Conservation (phyloP, 208 protist species). For the Balamuthia mandrillaris region DNA sequence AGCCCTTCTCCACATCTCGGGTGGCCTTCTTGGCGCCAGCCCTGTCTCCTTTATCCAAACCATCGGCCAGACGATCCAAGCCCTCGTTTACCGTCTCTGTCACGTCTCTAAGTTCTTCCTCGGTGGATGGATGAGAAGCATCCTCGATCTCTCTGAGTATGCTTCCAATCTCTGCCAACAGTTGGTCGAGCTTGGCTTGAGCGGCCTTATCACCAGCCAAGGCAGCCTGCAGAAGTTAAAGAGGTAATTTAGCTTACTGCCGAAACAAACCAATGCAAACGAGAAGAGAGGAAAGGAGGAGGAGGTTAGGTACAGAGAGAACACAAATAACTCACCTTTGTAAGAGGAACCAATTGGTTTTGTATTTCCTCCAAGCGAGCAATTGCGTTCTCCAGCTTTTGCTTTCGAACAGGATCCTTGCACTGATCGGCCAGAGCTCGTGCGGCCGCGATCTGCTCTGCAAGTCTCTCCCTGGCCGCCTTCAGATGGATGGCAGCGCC, state of each 20-base stretch:
- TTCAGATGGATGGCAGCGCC: neutral
- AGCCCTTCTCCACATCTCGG: neutral
- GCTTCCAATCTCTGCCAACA: neutral
- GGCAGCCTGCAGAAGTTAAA: neutral
- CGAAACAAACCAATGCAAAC: too few relatives aligned
- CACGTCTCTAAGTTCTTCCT: neutral
- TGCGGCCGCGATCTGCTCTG: slow-evolving; percentile 9
- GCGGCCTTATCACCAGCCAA: slow-evolving; percentile 16
- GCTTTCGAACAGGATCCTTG: neutral
- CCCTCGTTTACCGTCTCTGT: neutral
- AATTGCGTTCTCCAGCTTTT: slow-evolving; percentile 7
- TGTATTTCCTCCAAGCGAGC: neutral
- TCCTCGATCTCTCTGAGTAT: neutral
- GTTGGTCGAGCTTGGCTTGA: neutral
- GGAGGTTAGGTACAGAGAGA: too few relatives aligned
- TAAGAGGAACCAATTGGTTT: neutral
- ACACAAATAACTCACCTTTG: too few relatives aligned
- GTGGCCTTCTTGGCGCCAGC: neutral
- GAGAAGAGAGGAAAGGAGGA: too few relatives aligned
- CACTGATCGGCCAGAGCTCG: neutral
- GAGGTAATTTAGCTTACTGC: too few relatives aligned
- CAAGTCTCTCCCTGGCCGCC: neutral
- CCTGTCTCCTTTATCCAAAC: neutral
- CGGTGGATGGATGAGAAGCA: neutral
- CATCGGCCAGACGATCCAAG: neutral